Base-by-base conservation (phyloP, 1,284 basidiomycete genomes). In the Ustilago nuda region DNA sequence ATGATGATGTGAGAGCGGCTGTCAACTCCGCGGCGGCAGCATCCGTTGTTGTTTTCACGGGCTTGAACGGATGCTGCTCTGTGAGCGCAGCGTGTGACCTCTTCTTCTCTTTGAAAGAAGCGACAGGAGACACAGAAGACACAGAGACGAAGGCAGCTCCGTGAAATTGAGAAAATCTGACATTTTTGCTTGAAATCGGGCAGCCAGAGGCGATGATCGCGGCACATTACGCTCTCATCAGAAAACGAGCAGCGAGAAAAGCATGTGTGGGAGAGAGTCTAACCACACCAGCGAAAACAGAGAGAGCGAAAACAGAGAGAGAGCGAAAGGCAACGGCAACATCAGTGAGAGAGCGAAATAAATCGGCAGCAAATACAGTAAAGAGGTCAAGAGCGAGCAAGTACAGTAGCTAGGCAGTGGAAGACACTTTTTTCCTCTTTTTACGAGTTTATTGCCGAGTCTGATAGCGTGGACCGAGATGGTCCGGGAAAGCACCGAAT, bases 21-120 rank as follows among this genome's bases (percentile, higher is more conserved):
- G 33, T 17, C 32, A 46, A 45, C 41, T 58, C 57, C 57, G 64
- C 53, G 46, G 64, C 57, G 58, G 64, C 45, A 66, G 52, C 64
- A 60, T 60, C 64, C 64, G 57, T 50, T 13, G 48, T 27, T 27
- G 23, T 27, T 27, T 27, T 15, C 23, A 33, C 45, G 35, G 35
- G 36, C 43, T 46, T 30, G 46, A 50, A 51, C 46, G 35, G 57
- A 37, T 35, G 13, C 39, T 4, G 27, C 27, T 19, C 41, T 23
- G n/a, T 46, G 33, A 45, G n/a, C 43, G n/a, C 43, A 45, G 19
- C 53, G 53, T 56, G 54, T 62, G 54, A 62, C 61, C 43, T 57
- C 43, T 33, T 53, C 35, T 23, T 27, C 23, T 27, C 23, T 27
- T 27, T 53, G 51, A 53, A 15, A 27, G 9, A 19, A 3, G 35